Evolutionary conservation across 208 protist genomes (phyloP).

Genomic region (Zelonia costaricensis): DNA sequence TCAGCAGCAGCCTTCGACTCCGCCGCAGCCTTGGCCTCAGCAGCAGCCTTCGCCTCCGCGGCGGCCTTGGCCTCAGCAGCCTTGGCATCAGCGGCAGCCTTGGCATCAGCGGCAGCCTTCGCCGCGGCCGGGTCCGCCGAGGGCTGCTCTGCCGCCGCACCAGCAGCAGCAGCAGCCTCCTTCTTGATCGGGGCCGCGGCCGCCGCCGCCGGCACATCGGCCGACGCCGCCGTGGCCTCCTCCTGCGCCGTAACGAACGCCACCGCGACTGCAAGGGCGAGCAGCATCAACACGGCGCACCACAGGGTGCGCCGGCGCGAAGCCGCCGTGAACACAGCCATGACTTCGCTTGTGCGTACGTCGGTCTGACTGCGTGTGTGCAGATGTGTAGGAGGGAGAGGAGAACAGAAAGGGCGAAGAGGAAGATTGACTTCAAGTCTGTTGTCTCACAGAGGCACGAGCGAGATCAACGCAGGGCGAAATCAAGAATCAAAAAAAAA

Average conservation of each 20-base stretch:
- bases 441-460: not conserved
- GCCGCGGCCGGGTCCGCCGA: not conserved
- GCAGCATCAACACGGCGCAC: slow-evolving; percentile 20
- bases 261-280: slow-evolving; percentile 9
- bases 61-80: not conserved
- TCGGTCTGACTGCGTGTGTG: not conserved
- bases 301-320: slow-evolving; percentile 18
- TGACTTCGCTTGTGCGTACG: not conserved
- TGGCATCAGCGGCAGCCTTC: too few species aligned
- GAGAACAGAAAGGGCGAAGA: not conserved
- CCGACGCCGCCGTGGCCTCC: not conserved
- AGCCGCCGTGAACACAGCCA: not conserved
- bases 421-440: too few species aligned
- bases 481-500: too few species aligned
- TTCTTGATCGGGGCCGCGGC: too few species aligned
- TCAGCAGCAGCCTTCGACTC: not conserved
- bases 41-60: not conserved
- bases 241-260: slow-evolving; percentile 20
- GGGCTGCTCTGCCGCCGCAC: not conserved
- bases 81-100: not conserved
- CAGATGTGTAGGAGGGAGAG: not conserved
- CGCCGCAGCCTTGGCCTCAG: not conserved
- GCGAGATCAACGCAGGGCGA: too few species aligned
- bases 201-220: not conserved
- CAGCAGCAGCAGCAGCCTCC: too few species aligned